Percentiles rank a stretch among this genome's conserved stretches.
Conservation (phyloP, 495 filamentous ascomycete species). For the Neurospora sp. region DNA sequence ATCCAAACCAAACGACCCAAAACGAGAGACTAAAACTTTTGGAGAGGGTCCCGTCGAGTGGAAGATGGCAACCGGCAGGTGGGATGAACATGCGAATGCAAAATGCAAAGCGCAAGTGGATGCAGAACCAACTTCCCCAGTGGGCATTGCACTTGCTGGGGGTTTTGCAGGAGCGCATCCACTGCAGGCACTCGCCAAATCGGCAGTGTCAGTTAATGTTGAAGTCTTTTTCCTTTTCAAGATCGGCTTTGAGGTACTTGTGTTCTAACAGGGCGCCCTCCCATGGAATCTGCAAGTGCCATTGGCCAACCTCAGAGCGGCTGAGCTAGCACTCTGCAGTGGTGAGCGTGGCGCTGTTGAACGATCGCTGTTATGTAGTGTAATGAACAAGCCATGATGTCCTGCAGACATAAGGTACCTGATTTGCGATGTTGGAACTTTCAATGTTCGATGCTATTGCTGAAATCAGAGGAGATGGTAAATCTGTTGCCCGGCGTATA, state of each 20-base stretch:
- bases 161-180: not conserved
- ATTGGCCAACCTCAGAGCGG: not conserved
- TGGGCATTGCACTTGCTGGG: not conserved
- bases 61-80: not conserved
- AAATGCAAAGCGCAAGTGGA: not conserved
- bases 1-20: not conserved
- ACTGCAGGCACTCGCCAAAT: not conserved
- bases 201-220: not conserved
- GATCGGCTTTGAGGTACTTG: not conserved
- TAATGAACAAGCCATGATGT: not conserved
- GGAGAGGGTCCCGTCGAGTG: not conserved
- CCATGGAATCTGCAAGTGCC: not conserved
- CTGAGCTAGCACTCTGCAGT: not conserved
- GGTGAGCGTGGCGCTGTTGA: not conserved
- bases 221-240: not conserved
- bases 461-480: not conserved
- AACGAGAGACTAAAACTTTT: not conserved
- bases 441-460: not conserved
- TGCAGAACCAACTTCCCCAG: not conserved
- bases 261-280: not conserved
- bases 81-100: not conserved
- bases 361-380: not conserved
- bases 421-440: not conserved
- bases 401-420: not conserved
- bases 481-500: not conserved